Evolutionary conservation across 176 grass and related monocot genomes (phyloP), one percentile per base, ranked within the genome.

Genomic region (Zizania latifolia): DNA sequence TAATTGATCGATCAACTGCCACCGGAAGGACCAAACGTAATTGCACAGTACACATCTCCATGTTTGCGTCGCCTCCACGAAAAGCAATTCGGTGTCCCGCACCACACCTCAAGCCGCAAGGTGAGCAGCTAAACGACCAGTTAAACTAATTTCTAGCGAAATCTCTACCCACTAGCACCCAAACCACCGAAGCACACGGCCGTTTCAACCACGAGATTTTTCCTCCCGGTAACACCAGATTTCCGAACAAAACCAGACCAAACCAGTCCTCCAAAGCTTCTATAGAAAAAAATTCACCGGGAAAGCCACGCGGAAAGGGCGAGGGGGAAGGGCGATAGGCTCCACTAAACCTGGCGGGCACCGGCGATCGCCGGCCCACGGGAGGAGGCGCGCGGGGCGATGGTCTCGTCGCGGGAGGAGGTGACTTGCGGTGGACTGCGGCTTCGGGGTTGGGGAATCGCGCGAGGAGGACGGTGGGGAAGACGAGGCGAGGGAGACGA

Each of bases 391-490:
- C 15, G 56, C 26, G 0, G 56, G 24, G 41, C 32, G 38, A 46
- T 54, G 79, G 79, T 29, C 39, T 14, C n/a, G n/a, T n/a, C 66
- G 73, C 37, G 48, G 40, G 74, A 13, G 50, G 68, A 59, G 80
- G 32, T 61, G 75, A 69, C 75, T 75, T 55, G n/a, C 80, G 80
- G 80, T 79, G 75, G 75, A 88, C 75, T 83, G 75, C 75, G 68
- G 73, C 73, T 81, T 38, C 66, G 50, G 61, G 53, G 23, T 36
- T 70, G 80, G 85, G 85, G 35, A 87, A 87, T 83, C 75, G 80
- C 74, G n/a, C 58, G 78, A 41, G 1, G 36, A 33, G 16, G 28
- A 22, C 14, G 36, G n/a, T 36, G 65, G 19, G 5, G 23, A 37
- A 0, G 43, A 41, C 51, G 69, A 17, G 21, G 40, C 5, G 65